Percentiles rank a stretch among this genome's conserved stretches.
These are phyloP conservation scores for Xylaria sp. DNA, from an alignment of 2,329 filamentous ascomycete genomes.

Conservation along the genomic window DNA sequence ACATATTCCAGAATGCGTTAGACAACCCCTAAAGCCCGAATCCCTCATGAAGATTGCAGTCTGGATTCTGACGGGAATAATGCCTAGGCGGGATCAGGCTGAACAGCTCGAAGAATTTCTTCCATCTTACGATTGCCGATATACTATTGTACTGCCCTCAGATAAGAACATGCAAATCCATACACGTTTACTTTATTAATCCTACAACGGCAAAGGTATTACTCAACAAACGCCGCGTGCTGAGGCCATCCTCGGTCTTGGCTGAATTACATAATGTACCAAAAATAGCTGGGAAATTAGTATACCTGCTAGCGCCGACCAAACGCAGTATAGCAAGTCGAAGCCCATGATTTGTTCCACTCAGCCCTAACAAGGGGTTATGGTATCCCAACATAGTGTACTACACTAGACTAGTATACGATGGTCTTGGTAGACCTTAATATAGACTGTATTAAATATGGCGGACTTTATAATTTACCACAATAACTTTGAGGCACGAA, in stretches of 20 bases:
- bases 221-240: background rate
- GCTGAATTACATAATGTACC: slow-evolving; percentile 18
- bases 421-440: slow-evolving; percentile 1
- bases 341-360: slow-evolving; percentile 20
- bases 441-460: slow-evolving; percentile 6
- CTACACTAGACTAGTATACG: background rate
- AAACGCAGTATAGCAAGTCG: slow-evolving; percentile 15
- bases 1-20: slow-evolving; percentile 24
- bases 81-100: background rate
- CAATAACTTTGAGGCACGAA: background rate
- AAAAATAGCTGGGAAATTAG: slow-evolving; percentile 34
- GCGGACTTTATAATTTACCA: background rate
- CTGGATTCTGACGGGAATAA: background rate
- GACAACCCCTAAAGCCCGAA: slow-evolving; percentile 13
- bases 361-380: slow-evolving; percentile 34
- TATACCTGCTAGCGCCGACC: slow-evolving; percentile 8
- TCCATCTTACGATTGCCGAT: background rate
- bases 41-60: slow-evolving; percentile 18
- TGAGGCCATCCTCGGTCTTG: slow-evolving; percentile 2
- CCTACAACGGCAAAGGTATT: background rate
- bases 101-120: background rate
- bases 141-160: background rate
- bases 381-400: background rate
- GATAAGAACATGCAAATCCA: background rate
- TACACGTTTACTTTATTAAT: background rate